phyloP scores from a whole-genome alignment of 352 stramenopile species.

The Bremia lactucae region DNA sequence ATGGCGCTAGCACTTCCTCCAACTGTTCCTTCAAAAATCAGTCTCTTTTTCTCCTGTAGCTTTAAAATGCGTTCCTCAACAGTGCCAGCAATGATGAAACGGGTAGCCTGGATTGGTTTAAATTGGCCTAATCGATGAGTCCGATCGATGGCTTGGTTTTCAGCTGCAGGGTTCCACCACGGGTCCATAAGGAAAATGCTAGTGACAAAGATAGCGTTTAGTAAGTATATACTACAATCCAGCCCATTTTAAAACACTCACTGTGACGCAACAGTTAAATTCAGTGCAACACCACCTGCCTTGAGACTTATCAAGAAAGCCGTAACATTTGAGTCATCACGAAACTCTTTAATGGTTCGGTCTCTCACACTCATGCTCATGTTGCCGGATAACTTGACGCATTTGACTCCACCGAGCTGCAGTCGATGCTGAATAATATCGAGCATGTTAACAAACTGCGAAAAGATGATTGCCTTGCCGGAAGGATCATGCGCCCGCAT shows the following conservation, averaged over 20 bases:
- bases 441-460: conserved; percentile 98
- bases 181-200: conserved; percentile 96
- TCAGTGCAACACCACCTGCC: conserved; percentile 96
- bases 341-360: conserved; percentile 63
- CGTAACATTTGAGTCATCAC: conserved; percentile 88
- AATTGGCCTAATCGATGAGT: conserved; percentile 97
- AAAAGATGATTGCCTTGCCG: conserved; percentile 98
- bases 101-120: conserved; percentile 92
- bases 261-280: conserved; percentile 95
- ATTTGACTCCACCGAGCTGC: conserved; percentile 78
- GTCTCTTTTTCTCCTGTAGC: conserved; percentile 87
- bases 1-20: conserved; percentile 86
- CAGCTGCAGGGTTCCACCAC: conserved; percentile 97
- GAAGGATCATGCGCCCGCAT: conserved; percentile 90
- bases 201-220: neutral
- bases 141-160: conserved; percentile 93
- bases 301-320: conserved; percentile 98
- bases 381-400: conserved; percentile 86
- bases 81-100: conserved; percentile 96
- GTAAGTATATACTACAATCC: neutral
- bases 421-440: conserved; percentile 96
- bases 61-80: conserved; percentile 98
- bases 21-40: conserved; percentile 99
- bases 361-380: conserved; percentile 86
- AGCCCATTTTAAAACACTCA: conserved; percentile 20